A percentile compares a stretch with the other conserved stretches of the same genome.
Evolutionary conservation across 1,284 basidiomycete genomes (phyloP).

Genomic region (Heterobasidion irregulare): DNA sequence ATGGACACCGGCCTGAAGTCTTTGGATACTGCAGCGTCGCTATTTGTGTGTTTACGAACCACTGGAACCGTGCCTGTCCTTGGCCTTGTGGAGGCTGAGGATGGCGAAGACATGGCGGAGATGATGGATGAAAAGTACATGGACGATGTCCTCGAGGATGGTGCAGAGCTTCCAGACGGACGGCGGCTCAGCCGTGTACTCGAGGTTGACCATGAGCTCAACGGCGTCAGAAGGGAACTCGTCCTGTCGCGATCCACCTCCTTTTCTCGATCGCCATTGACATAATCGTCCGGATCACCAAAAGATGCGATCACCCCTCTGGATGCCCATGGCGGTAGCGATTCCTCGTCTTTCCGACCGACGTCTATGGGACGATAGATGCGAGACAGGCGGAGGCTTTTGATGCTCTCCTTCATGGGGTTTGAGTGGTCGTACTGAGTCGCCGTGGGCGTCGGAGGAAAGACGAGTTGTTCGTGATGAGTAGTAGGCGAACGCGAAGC

Average conservation of each 20-base stretch:
- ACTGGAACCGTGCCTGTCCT: background rate
- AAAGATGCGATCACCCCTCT: conserved; percentile 2
- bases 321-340: conserved; percentile 1
- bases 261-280: background rate
- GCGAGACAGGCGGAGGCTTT: background rate
- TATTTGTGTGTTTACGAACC: background rate
- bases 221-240: background rate
- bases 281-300: background rate
- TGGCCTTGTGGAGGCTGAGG: background rate
- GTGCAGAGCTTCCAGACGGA: background rate
- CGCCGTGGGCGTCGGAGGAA: conserved; percentile 3
- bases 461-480: background rate
- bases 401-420: conserved; percentile 4
- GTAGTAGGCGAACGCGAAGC: background rate
- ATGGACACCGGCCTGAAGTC: background rate
- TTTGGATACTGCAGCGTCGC: background rate
- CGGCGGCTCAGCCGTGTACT: background rate
- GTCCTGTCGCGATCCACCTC: background rate
- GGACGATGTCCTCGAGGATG: conserved; percentile 1
- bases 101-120: background rate
- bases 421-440: background rate
- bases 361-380: conserved; percentile 2
- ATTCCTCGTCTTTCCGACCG: background rate
- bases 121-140: background rate
- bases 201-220: background rate